Evolutionary conservation across 2,329 filamentous ascomycete genomes (phyloP).

Genomic region (Aspergillus uvarum): DNA sequence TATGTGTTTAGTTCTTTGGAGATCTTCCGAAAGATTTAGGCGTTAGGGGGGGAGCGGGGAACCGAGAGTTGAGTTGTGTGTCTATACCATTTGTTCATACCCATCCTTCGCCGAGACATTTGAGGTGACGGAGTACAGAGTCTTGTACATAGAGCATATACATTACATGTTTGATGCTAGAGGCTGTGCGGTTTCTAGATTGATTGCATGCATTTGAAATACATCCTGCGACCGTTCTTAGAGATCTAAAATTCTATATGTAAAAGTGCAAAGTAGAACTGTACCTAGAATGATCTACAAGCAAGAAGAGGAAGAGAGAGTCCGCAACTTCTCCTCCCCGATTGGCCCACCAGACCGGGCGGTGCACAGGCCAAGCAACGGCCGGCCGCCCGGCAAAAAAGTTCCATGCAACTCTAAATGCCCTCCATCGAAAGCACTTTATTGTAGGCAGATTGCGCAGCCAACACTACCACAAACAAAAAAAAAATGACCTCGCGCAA

Average conservation of each 20-base stretch:
- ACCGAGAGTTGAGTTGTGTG: slow-evolving; percentile 9
- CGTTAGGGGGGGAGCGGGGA: not conserved
- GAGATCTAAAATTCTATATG: not conserved
- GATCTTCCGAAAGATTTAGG: not conserved
- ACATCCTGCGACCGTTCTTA: not conserved
- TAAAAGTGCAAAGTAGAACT: not conserved
- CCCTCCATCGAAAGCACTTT: too few species aligned
- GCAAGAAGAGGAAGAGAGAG: too few species aligned
- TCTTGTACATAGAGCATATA: slow-evolving; percentile 16
- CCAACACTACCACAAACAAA: not conserved
- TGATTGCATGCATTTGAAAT: not conserved
- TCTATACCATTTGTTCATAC: slow-evolving; percentile 19
- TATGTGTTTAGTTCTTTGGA: slow-evolving; percentile 8
- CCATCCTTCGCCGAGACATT: slow-evolving; percentile 15
- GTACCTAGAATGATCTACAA: too few species aligned
- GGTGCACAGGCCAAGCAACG: slow-evolving; percentile 18
- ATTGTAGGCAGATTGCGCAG: too few species aligned
- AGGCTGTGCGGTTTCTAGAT: too few species aligned
- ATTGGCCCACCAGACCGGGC: not conserved
- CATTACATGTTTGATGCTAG: too few species aligned
- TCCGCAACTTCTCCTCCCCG: not conserved
- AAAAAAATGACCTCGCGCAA: slow-evolving; percentile 39
- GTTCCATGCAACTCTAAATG: slow-evolving; percentile 3
- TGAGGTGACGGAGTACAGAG: slow-evolving; percentile 4
- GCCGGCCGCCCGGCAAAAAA: slow-evolving; percentile 9